Evolutionary conservation across 1,284 basidiomycete species (phyloP), one percentile per base, ranked within the genome.

Genomic region (Phaffia rhodozyma): DNA sequence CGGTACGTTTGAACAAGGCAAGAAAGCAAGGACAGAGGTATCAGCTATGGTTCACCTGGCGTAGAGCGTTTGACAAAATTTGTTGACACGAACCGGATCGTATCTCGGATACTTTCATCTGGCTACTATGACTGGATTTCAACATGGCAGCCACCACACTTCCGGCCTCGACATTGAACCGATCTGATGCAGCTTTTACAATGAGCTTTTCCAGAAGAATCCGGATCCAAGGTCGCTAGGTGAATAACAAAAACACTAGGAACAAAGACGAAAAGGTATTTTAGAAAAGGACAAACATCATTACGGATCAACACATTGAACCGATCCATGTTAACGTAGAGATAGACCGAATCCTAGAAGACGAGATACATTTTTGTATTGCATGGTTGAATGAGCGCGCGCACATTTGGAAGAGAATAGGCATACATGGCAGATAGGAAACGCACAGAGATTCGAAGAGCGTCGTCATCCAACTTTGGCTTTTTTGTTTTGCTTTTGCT

Each of bases 261-360:
- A 56, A 62, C 16, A 21, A 25, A 11, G 2, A 57, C 38, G n/a
- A 16, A 16, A 34, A 4, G 32, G 38, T 7, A 34, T 50, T 25
- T 20, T 21, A 23, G 20, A 53, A 18, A 11, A 32, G 38, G 65
- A 70, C 80, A 48, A 69, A 89, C 89, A 74, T 86, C 81, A 75
- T 96, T 93, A 47, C 94, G 86, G 58, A 97, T 84, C 70, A 90
- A 85, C 43, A 92, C 79, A 69, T 89, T 86, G 75, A 93, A 94
- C 69, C 84, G 86, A 69, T 93, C 87, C 71, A 85, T 87, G 75
- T 96, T 92, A 61, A 97, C 82, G 55, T 87, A 83, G 72, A 92
- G 87, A 75, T 86, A 86, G 27, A 86, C 80, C 3, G 79, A 78
- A 25, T 86, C 82, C 89, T 91, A 48, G n/a, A 65, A 53, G 66